Conservation (phyloP, 2,329 filamentous ascomycete species). For the Diaporthe vexans region DNA sequence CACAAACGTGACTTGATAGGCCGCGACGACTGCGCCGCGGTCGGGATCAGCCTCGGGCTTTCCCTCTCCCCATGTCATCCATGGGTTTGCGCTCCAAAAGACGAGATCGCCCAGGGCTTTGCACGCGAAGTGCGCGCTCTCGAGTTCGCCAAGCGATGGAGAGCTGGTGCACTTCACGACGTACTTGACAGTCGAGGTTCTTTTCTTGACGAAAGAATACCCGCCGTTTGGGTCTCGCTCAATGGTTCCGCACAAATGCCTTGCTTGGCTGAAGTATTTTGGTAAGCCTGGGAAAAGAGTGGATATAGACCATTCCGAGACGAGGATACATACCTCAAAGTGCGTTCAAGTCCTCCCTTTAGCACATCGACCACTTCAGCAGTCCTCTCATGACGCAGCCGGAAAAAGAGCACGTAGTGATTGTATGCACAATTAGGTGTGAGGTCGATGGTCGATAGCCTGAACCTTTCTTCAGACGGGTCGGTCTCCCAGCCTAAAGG, state of each 20-base stretch:
- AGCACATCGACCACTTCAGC: no score
- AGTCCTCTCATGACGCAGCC: no score
- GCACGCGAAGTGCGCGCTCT: constrained; percentile 44
- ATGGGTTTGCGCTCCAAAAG: constrained; percentile 36
- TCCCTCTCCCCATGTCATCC: constrained; percentile 46
- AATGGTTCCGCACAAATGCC: constrained; percentile 55
- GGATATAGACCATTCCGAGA: no score
- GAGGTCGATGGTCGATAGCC: no score
- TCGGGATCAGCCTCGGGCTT: constrained; percentile 53
- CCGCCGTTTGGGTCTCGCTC: constrained; percentile 53
- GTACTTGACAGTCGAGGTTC: constrained; percentile 40
- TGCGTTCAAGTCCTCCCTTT: no score
- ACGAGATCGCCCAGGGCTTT: constrained; percentile 42
- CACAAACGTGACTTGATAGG: constrained; percentile 57
- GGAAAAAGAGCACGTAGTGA: no score
- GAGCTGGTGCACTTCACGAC: constrained; percentile 47
- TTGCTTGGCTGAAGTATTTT: constrained; percentile 50
- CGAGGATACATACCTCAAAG: no score
- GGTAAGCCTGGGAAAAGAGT: background rate
- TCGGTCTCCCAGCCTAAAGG: no score
- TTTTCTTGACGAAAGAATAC: constrained; percentile 42
- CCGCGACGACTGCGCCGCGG: constrained; percentile 50
- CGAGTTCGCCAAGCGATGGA: constrained; percentile 46
- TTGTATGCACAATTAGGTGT: no score
- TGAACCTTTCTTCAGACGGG: no score